A percentile compares a stretch with the other conserved stretches of the same genome.
Evolutionary conservation across 345 rosid genomes (phyloP).

Genomic region (Populus alba): DNA sequence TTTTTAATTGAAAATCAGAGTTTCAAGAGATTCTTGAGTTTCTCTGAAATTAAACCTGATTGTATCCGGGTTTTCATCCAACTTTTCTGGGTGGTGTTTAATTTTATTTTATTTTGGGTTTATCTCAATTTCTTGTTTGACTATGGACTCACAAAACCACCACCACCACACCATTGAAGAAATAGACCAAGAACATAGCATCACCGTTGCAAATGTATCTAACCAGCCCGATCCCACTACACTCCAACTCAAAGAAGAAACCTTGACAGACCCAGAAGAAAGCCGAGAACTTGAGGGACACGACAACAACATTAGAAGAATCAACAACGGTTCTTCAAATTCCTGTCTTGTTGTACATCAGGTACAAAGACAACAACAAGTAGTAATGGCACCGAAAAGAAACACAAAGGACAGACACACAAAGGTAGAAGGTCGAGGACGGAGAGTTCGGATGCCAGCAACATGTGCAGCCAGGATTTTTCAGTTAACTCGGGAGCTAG

Average conservation of each 20-base stretch:
- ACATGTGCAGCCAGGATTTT: constrained; percentile 78
- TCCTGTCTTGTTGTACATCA: constrained; percentile 13
- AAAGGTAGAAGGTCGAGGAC: constrained; percentile 86
- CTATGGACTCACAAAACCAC: neutral
- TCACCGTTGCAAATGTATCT: constrained; percentile 22
- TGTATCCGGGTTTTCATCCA: neutral
- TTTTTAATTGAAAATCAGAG: constrained; percentile 16
- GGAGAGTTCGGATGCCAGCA: constrained; percentile 71
- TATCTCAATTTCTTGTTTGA: neutral
- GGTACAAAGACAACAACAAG: constrained; percentile 11
- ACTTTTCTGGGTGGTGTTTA: neutral
- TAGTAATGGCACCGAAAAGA: constrained; percentile 28
- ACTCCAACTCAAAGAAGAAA: constrained; percentile 40
- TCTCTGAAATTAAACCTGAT: neutral
- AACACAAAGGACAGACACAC: constrained; percentile 73
- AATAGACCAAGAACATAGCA: constrained; percentile 36
- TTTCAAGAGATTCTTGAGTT: neutral
- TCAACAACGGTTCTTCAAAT: constrained; percentile 19
- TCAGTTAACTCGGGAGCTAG: constrained; percentile 72
- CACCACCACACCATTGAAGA: constrained; percentile 28
- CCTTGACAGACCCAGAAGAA: constrained; percentile 24
- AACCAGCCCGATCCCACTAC: constrained; percentile 2
- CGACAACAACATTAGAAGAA: neutral
- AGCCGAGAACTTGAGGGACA: constrained; percentile 1
- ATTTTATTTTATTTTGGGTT: neutral